Base-by-base conservation (phyloP, 2,329 filamentous ascomycete species). In the Ophiostoma sp. region DNA sequence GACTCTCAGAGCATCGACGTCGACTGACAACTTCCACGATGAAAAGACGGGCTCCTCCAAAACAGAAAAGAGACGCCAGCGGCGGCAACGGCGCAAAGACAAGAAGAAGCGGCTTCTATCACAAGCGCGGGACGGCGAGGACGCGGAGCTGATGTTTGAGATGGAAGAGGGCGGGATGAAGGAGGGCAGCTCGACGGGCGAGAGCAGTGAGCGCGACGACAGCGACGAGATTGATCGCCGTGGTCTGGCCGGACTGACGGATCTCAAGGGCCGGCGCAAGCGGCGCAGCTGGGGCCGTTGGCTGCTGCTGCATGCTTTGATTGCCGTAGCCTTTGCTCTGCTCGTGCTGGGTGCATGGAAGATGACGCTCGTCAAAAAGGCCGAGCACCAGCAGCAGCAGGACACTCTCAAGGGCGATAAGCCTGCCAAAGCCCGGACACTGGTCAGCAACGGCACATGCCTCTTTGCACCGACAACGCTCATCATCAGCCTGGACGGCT, bases 401-500 rank as follows among this genome's bases (percentile, higher is more conserved):
- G 28, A 70, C 11, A n/a, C 63, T 9, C 48, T 50, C 57, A 80
- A 78, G 17, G 77, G 76, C 0, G 75, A 71, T 9, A 48, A 61
- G 42, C 33, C 68, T 12, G 68, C 42, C 6, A 48, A 63, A 76
- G 22, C 72, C 75, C 17, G 78, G 19, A 70, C 80, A 64, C 76
- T 81, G 36, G 78, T 87, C 74, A 91, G 87, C 84, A 99, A 99
- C 80, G 96, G 96, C 71, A 97, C 94, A 0, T 92, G 94, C 1
- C 84, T 93, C 4, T 99, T 98, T 80, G 92, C 90, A 11, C 94
- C 95, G 0, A 99, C 96, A 0, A 98, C 96, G 1, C 92, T 99
- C 74, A 86, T 98, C 71, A 93, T 99, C 79, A 98, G 95, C 63
- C 87, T 99, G 22, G 96, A 99, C 82, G 96, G 96, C 3, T 98